Conservation (phyloP, 2,329 filamentous ascomycete genomes). For the Penicillium sp. region DNA sequence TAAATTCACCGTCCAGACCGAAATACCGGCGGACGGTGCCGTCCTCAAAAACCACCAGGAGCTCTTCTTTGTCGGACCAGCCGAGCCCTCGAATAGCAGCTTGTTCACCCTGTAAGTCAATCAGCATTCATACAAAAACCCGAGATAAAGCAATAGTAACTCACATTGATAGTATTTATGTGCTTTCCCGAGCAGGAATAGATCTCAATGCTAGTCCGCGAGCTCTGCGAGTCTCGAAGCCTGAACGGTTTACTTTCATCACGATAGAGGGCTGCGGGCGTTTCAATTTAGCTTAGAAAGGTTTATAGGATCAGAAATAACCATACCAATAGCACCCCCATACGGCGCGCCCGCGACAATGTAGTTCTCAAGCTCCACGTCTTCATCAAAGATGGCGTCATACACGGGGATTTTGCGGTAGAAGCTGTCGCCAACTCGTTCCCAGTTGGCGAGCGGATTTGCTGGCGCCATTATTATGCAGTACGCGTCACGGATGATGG, state of each 20-base stretch:
- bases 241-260: conserved; percentile 82
- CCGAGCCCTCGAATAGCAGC: conserved; percentile 82
- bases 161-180: conserved; percentile 70
- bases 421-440: conserved; percentile 86
- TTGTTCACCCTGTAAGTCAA: conserved; percentile 70
- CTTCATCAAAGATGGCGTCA: conserved; percentile 86
- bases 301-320: neutral
- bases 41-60: conserved; percentile 84
- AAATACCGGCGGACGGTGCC: conserved; percentile 88
- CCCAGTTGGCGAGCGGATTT: conserved; percentile 85
- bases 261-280: conserved; percentile 69
- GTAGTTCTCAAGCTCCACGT: conserved; percentile 93
- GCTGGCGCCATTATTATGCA: conserved; percentile 42
- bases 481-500: conserved; percentile 10
- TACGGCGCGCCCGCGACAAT: conserved; percentile 88
- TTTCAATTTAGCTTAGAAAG: neutral
- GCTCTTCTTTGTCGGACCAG: conserved; percentile 93
- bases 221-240: conserved; percentile 67
- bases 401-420: conserved; percentile 95
- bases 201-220: conserved; percentile 85
- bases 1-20: conserved; percentile 91
- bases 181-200: conserved; percentile 91
- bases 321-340: conserved; percentile 84
- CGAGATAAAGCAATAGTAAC: conserved; percentile 10
- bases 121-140: neutral